These are phyloP conservation scores for Diutina sp. DNA, from an alignment of 1,139 yeast genomes.

Conservation along the genomic window DNA sequence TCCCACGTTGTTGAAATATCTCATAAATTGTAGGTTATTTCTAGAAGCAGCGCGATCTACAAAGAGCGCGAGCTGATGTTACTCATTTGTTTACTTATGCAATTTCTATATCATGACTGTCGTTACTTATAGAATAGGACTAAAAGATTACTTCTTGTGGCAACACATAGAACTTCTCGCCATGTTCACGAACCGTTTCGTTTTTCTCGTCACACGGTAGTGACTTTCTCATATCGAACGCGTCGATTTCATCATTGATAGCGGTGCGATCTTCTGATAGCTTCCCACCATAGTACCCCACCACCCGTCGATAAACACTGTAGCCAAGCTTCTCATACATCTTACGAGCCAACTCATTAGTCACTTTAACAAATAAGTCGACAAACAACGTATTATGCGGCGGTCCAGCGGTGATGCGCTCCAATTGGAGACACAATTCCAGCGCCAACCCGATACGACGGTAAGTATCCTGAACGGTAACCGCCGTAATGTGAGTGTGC, in stretches of 20 bases:
- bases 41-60: no score
- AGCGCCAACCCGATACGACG: slow-evolving; percentile 81
- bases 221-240: slow-evolving; percentile 73
- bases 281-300: slow-evolving; percentile 68
- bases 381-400: slow-evolving; percentile 72
- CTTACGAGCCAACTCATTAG: slow-evolving; percentile 66
- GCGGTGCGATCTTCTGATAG: slow-evolving; percentile 32
- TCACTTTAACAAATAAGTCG: slow-evolving; percentile 83
- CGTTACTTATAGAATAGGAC: not conserved
- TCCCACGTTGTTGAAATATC: no score
- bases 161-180: slow-evolving; percentile 41
- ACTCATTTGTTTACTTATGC: not conserved
- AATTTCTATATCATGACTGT: not conserved
- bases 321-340: slow-evolving; percentile 82
- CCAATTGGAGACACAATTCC: slow-evolving; percentile 60
- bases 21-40: no score
- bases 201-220: slow-evolving; percentile 39
- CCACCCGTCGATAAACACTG: slow-evolving; percentile 70
- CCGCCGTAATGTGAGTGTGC: slow-evolving; percentile 97
- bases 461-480: slow-evolving; percentile 73
- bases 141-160: slow-evolving; percentile 50
- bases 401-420: slow-evolving; percentile 48
- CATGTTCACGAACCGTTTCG: slow-evolving; percentile 44
- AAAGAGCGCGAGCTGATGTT: no score
- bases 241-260: slow-evolving; percentile 61